Evolutionary conservation across 2,329 filamentous ascomycete genomes (phyloP).

Genomic region (Cephalotrichum gorgonifer): DNA sequence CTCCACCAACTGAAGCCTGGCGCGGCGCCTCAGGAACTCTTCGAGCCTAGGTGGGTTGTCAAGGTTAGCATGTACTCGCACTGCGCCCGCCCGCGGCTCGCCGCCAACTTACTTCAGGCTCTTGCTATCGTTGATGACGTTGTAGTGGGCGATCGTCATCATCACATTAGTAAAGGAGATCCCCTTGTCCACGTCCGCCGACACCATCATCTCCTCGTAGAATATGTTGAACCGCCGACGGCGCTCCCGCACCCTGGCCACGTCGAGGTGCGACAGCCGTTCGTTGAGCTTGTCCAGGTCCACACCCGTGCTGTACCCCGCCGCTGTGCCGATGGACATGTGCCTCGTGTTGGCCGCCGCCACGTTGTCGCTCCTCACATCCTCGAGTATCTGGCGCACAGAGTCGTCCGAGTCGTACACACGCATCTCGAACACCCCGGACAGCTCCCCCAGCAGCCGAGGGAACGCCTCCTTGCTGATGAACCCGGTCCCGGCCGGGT

Average conservation of each 20-base stretch:
- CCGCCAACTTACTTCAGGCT: slow-evolving; percentile 57
- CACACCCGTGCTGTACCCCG: slow-evolving; percentile 42
- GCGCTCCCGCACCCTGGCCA: slow-evolving; percentile 62
- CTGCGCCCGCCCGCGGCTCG: not conserved
- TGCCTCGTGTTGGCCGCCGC: slow-evolving; percentile 41
- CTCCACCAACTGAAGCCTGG: slow-evolving; percentile 84
- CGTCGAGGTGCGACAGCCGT: slow-evolving; percentile 63
- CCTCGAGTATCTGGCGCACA: slow-evolving; percentile 75
- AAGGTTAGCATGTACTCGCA: not conserved
- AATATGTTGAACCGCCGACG: slow-evolving; percentile 84
- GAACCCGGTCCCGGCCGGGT: slow-evolving; percentile 82
- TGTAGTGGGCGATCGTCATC: slow-evolving; percentile 96
- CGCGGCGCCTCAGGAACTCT: slow-evolving; percentile 84
- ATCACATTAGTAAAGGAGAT: slow-evolving; percentile 87
- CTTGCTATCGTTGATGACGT: slow-evolving; percentile 96
- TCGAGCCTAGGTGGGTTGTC: slow-evolving; percentile 52
- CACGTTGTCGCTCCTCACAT: slow-evolving; percentile 56
- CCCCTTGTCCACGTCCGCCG: slow-evolving; percentile 77
- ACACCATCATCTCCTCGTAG: slow-evolving; percentile 92
- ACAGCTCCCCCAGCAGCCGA: slow-evolving; percentile 78
- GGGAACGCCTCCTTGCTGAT: slow-evolving; percentile 88
- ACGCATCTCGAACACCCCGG: slow-evolving; percentile 92
- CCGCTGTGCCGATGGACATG: slow-evolving; percentile 36
- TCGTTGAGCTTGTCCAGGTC: slow-evolving; percentile 68
- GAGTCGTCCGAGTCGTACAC: slow-evolving; percentile 90